These are phyloP conservation scores for Gyromitra esculenta DNA, from an alignment of 2,329 filamentous ascomycete species.

Conservation along the genomic window DNA sequence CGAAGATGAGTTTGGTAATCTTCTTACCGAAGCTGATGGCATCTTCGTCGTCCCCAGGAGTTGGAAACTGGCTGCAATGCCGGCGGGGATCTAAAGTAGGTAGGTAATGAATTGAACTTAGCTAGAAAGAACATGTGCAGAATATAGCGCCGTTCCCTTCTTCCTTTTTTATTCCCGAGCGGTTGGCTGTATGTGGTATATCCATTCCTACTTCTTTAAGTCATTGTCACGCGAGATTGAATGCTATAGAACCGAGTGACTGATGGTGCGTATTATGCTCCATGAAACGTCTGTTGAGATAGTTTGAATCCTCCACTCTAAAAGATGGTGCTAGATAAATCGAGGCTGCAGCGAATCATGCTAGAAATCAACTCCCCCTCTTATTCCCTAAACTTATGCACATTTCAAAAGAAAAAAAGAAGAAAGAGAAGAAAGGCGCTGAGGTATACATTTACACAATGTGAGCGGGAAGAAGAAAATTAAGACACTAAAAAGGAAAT, in stretches of 20 bases:
- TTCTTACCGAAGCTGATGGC: conserved; percentile 41
- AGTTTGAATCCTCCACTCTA: neutral
- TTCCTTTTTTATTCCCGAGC: neutral
- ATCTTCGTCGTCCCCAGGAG: conserved; percentile 45
- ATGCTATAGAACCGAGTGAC: neutral
- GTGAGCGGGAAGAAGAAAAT: neutral
- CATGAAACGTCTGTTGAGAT: neutral
- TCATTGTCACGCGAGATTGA: neutral
- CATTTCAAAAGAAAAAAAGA: neutral
- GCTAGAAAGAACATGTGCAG: neutral
- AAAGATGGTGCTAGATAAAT: neutral
- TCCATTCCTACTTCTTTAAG: neutral
- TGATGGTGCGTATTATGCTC: neutral
- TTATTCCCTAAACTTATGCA: neutral
- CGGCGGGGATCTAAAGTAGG: conserved; percentile 20
- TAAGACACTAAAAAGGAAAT: neutral
- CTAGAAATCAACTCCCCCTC: neutral
- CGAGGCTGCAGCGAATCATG: neutral
- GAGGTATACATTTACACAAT: neutral
- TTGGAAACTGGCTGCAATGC: conserved; percentile 44
- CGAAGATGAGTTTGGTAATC: conserved; percentile 43
- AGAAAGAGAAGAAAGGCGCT: neutral
- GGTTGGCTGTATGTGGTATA: neutral
- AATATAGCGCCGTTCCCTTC: too few relatives aligned
- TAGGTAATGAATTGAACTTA: neutral